Base-by-base conservation (phyloP, 1,139 yeast genomes). In the Blastobotrys proliferans region DNA sequence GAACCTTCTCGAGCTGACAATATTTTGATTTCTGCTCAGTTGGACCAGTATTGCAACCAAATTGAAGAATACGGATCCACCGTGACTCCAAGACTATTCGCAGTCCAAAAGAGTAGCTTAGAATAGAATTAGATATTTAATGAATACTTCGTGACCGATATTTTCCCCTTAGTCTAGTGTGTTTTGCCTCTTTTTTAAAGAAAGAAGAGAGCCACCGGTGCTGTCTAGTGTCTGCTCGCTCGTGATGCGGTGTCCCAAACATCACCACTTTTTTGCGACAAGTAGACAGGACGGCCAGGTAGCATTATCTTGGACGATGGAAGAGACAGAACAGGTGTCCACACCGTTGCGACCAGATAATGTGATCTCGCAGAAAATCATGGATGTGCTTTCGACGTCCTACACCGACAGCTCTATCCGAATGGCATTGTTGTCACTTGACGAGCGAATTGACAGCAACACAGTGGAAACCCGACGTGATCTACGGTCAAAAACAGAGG, bases 1-100 rank as follows among this genome's bases (percentile, higher is more conserved):
- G 90, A 83, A 62, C 94, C 94, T 38, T 78, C 87, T 25, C 74
- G 92, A 58, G 76, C 79, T 54, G 88, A 83, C 57, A 82, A 81
- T 63, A 69, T 85, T 68, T 73, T 85, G 52, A 73, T 78, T 54
- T 75, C 84, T 47, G 80, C 83, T 46, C 80, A 83, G 59, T 79
- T 84, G 53, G 81, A 80, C 60, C 79, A 76, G 53, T 77, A 78
- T 57, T 83, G 88, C 59, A 76, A 74, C 53, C 84, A 79, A 68
- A 61, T 82, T 67, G 74, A 81, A 70, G 76, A 77, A 67, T 72
- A 77, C 40, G 74, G 73, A 19, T 67, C 84, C 51, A 73, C 75
- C 48, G 78, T 79, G 54, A 73, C 77, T 60, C 72, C 79, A 50
- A 80, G 79, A 68, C 73, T 79, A 54, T 73, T 74, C 62, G 38